Conservation (phyloP, 257 asterid species). For the Eucommia ulmoides region DNA sequence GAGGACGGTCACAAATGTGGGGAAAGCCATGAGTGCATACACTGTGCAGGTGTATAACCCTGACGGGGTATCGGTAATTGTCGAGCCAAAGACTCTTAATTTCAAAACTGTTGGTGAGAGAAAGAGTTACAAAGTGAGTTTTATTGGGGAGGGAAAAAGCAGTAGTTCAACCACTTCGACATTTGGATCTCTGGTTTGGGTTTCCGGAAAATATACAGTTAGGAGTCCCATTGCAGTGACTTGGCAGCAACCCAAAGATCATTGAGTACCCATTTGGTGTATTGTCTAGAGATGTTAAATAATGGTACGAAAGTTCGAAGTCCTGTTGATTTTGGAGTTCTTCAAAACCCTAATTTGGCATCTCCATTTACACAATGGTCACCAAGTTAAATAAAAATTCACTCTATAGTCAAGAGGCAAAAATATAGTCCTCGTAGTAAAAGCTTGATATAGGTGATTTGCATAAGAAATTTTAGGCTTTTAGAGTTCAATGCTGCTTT, state of each 20-base stretch:
- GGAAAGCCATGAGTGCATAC: slow-evolving; percentile 38
- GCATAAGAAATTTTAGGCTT: no score
- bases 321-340: no score
- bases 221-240: slow-evolving; percentile 61
- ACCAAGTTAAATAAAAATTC: no score
- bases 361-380: no score
- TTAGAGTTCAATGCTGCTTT: no score
- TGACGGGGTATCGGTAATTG: slow-evolving; percentile 21
- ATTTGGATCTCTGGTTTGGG: slow-evolving; percentile 55
- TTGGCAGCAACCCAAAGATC: slow-evolving; percentile 41
- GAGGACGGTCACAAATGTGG: slow-evolving; percentile 57
- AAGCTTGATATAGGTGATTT: no score
- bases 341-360: no score
- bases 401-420: no score
- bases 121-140: slow-evolving; percentile 34
- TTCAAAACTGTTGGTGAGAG: slow-evolving; percentile 38
- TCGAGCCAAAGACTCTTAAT: slow-evolving; percentile 45
- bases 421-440: no score
- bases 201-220: slow-evolving; percentile 27
- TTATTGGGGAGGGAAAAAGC: slow-evolving; percentile 18
- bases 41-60: slow-evolving; percentile 39
- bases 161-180: slow-evolving; percentile 15
- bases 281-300: no score
- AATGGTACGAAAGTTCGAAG: no score
- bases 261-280: no score